Base-by-base conservation (phyloP, 2,329 filamentous ascomycete species). In the Beauveria sp. region DNA sequence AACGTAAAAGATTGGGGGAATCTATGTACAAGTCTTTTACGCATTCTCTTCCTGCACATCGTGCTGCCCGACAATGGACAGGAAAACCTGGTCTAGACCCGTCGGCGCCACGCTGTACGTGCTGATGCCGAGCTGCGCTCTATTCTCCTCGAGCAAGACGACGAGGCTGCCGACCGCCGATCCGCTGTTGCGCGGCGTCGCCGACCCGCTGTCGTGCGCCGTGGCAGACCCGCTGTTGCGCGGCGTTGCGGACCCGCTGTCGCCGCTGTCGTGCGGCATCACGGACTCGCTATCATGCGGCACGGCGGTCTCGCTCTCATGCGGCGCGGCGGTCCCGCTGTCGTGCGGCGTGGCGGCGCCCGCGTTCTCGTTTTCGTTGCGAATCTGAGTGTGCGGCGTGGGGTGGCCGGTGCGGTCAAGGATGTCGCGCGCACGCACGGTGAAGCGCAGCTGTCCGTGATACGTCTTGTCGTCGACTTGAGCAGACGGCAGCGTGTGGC, bases 31-130 rank as follows among this genome's bases (percentile, higher is more conserved):
- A 5, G 16, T 38, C 14, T 38, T 47, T 28, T 47, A 60, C 28
- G 58, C 12, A 24, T 83, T 81, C 75, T 93, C 92, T 71, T 96
- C 91, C 66, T 86, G 79, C 7, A 93, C 83, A 71, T 92, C 86
- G 71, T 96, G 89, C 72, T 86, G 83, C 1, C 87, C 87, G 0
- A 96, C 91, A 70, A 97, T 95, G 28, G 82, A 83, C 71, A 97
- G 74, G 74, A 97, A 97, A 0, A 97, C 92, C 73, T 96, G 90
- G 70, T 97, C 93, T 47, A 97, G 76, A 18, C 91, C 96, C 20
- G 91, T 95, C 26, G 91, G 90, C 62, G 85, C 89, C 65, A 96
- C 91, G 55, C 88, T 91, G 74, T 93, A 97, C 73, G 96, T 91
- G 71, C 91, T 88, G 53, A 96, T 81, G 0, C 89, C 89, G 30